phyloP scores from a whole-genome alignment of 805 yeast genomes.

The Torulaspora gathmanii region DNA sequence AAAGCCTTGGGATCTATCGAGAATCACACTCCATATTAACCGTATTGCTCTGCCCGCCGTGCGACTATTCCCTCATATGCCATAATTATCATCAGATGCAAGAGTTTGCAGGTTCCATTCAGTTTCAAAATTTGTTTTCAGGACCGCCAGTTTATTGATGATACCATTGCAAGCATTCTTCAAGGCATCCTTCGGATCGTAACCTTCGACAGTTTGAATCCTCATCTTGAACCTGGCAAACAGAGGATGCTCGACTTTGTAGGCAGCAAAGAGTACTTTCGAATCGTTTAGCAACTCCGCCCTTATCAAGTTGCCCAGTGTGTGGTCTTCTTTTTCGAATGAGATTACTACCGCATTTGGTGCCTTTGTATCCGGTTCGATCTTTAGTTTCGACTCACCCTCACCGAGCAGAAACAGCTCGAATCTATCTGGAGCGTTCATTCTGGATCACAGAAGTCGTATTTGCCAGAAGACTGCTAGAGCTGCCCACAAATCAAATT shows the following conservation, averaged over 20 bases:
- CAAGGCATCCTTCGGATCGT: constrained; percentile 84
- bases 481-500: not conserved
- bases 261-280: constrained; percentile 92
- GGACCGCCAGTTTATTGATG: constrained; percentile 68
- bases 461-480: not conserved
- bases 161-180: constrained; percentile 83
- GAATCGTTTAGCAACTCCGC: constrained; percentile 82
- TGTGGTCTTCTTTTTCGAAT: constrained; percentile 96
- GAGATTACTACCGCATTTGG: constrained; percentile 92
- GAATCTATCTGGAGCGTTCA: constrained; percentile 99
- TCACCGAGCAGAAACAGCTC: constrained; percentile 96
- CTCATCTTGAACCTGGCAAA: constrained; percentile 94
- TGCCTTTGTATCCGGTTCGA: constrained; percentile 90
- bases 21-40: no score
- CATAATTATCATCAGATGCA: constrained; percentile 47
- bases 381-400: constrained; percentile 87
- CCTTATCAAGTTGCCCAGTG: constrained; percentile 84
- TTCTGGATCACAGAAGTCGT: constrained; percentile 25
- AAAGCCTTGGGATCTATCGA: no score
- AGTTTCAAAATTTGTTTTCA: constrained; percentile 73
- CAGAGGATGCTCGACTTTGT: constrained; percentile 95
- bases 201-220: constrained; percentile 93
- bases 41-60: no score
- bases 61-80: constrained; percentile 7
- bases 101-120: constrained; percentile 91